Percentiles rank a stretch among this genome's conserved stretches.
Conservation (phyloP, 225 moss, liverwort and hornwort genomes). For the Bryum argenteum region DNA sequence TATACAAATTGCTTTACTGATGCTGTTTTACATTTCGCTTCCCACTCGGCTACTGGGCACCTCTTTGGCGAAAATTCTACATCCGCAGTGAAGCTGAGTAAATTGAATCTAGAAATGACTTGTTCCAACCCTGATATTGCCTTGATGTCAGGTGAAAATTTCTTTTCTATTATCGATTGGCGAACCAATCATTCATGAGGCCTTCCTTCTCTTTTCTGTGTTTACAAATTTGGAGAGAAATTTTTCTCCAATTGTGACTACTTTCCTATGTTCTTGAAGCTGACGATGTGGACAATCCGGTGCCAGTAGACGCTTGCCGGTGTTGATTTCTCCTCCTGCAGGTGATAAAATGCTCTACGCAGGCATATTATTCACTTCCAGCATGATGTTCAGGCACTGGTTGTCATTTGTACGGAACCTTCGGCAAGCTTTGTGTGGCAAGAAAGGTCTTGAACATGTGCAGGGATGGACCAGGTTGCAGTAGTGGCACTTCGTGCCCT, state of each 20-base stretch:
- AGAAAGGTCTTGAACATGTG: constrained; percentile 51
- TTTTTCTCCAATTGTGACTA: background rate
- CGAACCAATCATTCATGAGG: background rate
- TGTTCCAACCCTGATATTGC: background rate
- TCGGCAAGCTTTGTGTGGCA: constrained; percentile 44
- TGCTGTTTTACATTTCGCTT: constrained; percentile 19
- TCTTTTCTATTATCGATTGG: background rate
- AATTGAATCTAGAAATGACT: constrained; percentile 15
- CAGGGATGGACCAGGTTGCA: constrained; percentile 52
- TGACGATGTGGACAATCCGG: background rate
- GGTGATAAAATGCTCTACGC: constrained; percentile 20
- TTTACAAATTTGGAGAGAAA: background rate
- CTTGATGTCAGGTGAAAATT: background rate
- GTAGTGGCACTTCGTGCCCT: constrained; percentile 73
- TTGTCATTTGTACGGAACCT: constrained; percentile 40
- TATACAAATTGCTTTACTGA: constrained; percentile 34
- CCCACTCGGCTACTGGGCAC: constrained; percentile 5
- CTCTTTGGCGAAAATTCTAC: constrained; percentile 25
- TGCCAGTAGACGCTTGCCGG: background rate
- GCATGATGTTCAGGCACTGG: background rate
- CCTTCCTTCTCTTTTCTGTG: background rate
- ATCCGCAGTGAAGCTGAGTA: background rate
- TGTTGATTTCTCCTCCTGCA: constrained; percentile 6
- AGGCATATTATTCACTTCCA: constrained; percentile 26
- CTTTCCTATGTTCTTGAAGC: constrained; percentile 6